Evolutionary conservation across 345 rosid species (phyloP).

Genomic region (Citrus trifoliata): DNA sequence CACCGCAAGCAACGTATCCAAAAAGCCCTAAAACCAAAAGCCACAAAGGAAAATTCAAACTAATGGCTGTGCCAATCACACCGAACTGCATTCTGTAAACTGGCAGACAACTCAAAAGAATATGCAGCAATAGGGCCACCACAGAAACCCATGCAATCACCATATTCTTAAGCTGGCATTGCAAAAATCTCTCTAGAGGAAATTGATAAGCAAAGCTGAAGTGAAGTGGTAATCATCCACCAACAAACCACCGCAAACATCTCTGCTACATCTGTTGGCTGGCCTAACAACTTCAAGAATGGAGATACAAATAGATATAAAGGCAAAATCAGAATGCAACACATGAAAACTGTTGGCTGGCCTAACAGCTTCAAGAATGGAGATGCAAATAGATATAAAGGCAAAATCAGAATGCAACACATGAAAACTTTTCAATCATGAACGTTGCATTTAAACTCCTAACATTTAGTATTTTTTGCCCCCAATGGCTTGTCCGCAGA

Average conservation of each 20-base stretch:
- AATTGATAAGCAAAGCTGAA: slow-evolving; percentile 68
- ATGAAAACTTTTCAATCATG: slow-evolving; percentile 49
- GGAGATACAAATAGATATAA: too few species aligned
- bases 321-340: too few species aligned
- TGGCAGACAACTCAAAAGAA: too few species aligned
- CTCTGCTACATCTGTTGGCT: slow-evolving; percentile 44
- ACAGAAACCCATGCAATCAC: slow-evolving; percentile 50
- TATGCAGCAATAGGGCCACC: slow-evolving; percentile 23
- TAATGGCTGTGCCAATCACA: slow-evolving; percentile 46
- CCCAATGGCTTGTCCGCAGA: slow-evolving; percentile 58
- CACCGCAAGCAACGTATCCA: slow-evolving; percentile 45
- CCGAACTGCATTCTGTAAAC: slow-evolving; percentile 36
- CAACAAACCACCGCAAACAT: slow-evolving; percentile 43
- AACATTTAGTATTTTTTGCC: slow-evolving; percentile 56
- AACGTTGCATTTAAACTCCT: slow-evolving; percentile 68
- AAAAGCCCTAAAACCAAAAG: slow-evolving; percentile 36
- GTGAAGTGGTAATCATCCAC: slow-evolving; percentile 45
- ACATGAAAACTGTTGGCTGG: too few species aligned
- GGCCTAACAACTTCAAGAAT: too few species aligned
- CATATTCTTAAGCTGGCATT: slow-evolving; percentile 53
- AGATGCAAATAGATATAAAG: slow-evolving; percentile 43
- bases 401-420: slow-evolving; percentile 45
- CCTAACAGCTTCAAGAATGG: slow-evolving; percentile 57
- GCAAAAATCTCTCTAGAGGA: slow-evolving; percentile 61
- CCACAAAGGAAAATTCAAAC: slow-evolving; percentile 74